A percentile compares a stretch with the other conserved stretches of the same genome.
These are phyloP conservation scores for Fraxinus greggii DNA, from an alignment of 305 asterid species.

Conservation along the genomic window DNA sequence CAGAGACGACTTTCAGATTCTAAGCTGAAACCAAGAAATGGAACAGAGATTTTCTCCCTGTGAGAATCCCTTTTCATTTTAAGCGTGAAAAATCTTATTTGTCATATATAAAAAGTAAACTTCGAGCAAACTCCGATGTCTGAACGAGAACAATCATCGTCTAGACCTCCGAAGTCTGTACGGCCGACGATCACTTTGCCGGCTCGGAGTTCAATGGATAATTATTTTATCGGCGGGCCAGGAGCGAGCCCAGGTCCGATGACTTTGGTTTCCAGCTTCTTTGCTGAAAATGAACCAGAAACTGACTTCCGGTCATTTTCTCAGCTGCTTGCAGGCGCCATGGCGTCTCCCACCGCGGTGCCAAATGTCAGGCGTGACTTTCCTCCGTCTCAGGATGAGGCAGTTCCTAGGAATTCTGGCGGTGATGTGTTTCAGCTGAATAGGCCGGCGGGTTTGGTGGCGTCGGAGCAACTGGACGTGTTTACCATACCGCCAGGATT, in stretches of 20 bases:
- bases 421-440: constrained; percentile 46
- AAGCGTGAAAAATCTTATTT: neutral
- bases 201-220: constrained; percentile 50
- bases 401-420: constrained; percentile 11
- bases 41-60: constrained; percentile 10
- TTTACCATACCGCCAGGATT: constrained; percentile 69
- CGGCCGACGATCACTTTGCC: constrained; percentile 59
- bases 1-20: constrained; percentile 30
- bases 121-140: constrained; percentile 43
- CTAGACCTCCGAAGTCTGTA: constrained; percentile 27
- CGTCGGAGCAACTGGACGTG: constrained; percentile 41
- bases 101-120: constrained; percentile 21
- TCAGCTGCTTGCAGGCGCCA: constrained; percentile 74
- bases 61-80: neutral
- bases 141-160: constrained; percentile 42
- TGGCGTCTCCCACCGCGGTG: constrained; percentile 37
- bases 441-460: constrained; percentile 42
- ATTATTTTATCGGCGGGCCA: constrained; percentile 42
- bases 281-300: constrained; percentile 72
- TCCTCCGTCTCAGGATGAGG: constrained; percentile 16
- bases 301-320: constrained; percentile 69
- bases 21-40: neutral
- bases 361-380: constrained; percentile 27
- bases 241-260: constrained; percentile 74
- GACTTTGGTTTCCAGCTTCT: constrained; percentile 65